Conservation (phyloP, 805 yeast genomes). For the Lachancea thermotolerans region DNA sequence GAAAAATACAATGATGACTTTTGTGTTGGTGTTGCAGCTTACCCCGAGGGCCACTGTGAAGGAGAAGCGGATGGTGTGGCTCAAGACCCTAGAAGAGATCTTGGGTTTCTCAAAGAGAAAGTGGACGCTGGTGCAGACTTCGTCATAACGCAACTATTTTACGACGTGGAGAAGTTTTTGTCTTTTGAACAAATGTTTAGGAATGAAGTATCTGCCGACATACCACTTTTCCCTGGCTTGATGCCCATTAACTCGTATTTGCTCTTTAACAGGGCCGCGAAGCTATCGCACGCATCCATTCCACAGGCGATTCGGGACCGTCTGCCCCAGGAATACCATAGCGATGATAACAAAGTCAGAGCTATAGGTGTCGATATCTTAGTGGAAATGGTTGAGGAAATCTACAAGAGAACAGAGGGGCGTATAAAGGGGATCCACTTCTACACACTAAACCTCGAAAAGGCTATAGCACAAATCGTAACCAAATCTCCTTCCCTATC, state of each 20-base stretch:
- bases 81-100: slow-evolving; percentile 62
- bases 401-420: slow-evolving; percentile 47
- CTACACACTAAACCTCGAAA: slow-evolving; percentile 87
- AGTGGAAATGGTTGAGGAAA: slow-evolving; percentile 52
- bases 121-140: slow-evolving; percentile 93
- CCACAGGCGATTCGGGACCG: slow-evolving; percentile 49
- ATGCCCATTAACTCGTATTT: slow-evolving; percentile 86
- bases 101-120: slow-evolving; percentile 77
- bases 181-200: slow-evolving; percentile 52
- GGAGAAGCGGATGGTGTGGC: slow-evolving; percentile 55
- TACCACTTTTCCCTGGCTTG: slow-evolving; percentile 76
- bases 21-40: slow-evolving; percentile 95
- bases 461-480: slow-evolving; percentile 80
- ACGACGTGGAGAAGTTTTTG: slow-evolving; percentile 73
- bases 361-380: slow-evolving; percentile 73
- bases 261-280: slow-evolving; percentile 82
- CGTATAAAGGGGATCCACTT: slow-evolving; percentile 82
- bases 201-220: slow-evolving; percentile 33
- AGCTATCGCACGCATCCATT: slow-evolving; percentile 77
- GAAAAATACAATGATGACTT: slow-evolving; percentile 68
- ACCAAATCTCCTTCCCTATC: slow-evolving; percentile 51
- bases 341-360: slow-evolving; percentile 77
- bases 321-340: slow-evolving; percentile 49
- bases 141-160: slow-evolving; percentile 84
- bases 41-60: slow-evolving; percentile 96